phyloP scores from a whole-genome alignment of 176 grass and related monocot species.

The Carex pumila region DNA sequence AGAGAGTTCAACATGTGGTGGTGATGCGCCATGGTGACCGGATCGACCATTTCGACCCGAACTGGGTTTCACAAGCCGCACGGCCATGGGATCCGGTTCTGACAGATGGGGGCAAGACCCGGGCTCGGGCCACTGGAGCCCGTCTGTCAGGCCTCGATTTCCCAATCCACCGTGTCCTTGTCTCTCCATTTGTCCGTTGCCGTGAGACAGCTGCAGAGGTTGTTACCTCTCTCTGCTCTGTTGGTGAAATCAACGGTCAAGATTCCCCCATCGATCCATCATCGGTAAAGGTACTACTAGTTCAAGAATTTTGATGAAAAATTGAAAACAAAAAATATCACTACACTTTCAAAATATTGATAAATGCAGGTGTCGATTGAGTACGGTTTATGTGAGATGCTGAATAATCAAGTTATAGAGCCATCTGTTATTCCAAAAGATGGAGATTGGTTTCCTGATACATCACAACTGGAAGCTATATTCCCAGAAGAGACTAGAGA shows the following conservation, averaged over 20 bases:
- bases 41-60: slow-evolving; percentile 13
- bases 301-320: background rate
- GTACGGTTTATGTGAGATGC: slow-evolving; percentile 35
- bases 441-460: slow-evolving; percentile 31
- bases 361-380: slow-evolving; percentile 34
- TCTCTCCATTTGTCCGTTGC: slow-evolving; percentile 29
- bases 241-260: background rate
- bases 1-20: slow-evolving; percentile 20
- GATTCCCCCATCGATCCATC: background rate
- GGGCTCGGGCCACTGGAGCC: slow-evolving; percentile 6
- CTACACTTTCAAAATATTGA: background rate
- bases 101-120: slow-evolving; percentile 14
- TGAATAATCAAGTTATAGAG: slow-evolving; percentile 28
- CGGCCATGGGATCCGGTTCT: slow-evolving; percentile 32
- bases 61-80: background rate
- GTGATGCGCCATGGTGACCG: slow-evolving; percentile 33
- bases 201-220: slow-evolving; percentile 25
- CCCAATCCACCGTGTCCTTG: slow-evolving; percentile 22
- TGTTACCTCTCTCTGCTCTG: slow-evolving; percentile 7
- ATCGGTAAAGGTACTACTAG: slow-evolving; percentile 11
- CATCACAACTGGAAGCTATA: slow-evolving; percentile 27
- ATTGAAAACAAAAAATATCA: background rate
- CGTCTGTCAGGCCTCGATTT: background rate
- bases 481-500: slow-evolving; percentile 35
- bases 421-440: slow-evolving; percentile 15